phyloP scores from a whole-genome alignment of 306 rosid species.

The Castanospermum australe region DNA sequence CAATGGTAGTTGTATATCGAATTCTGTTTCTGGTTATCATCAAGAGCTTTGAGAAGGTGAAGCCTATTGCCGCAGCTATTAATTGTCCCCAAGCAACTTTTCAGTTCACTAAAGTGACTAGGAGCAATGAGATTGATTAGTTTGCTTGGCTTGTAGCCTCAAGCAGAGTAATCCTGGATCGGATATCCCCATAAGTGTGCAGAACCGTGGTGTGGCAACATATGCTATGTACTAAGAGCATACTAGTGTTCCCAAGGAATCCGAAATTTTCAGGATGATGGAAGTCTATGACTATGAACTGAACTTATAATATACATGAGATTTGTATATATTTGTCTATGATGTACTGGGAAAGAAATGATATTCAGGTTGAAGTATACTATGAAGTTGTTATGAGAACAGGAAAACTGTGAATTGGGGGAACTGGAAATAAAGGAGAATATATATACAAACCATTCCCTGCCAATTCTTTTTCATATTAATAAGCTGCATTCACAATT shows the following conservation, averaged over 20 bases:
- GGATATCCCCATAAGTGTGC: background rate
- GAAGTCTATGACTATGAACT: background rate
- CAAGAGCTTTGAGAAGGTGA: slow-evolving; percentile 43
- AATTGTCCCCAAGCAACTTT: slow-evolving; percentile 21
- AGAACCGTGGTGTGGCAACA: background rate
- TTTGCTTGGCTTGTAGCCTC: background rate
- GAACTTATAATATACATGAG: background rate
- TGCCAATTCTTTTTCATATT: no score
- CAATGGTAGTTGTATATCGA: slow-evolving; percentile 51
- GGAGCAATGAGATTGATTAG: slow-evolving; percentile 28
- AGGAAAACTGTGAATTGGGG: no score
- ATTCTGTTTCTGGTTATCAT: slow-evolving; percentile 49
- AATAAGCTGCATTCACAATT: no score
- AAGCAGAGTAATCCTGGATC: background rate
- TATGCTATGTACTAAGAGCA: background rate
- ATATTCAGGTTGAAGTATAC: no score
- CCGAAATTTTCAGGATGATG: background rate
- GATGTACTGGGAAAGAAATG: background rate
- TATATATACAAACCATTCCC: no score
- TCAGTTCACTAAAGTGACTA: slow-evolving; percentile 21
- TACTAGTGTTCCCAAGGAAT: background rate
- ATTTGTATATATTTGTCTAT: background rate
- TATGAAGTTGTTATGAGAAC: no score
- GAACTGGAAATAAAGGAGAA: no score
- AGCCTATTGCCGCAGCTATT: slow-evolving; percentile 30